Base-by-base conservation (phyloP, 257 asterid genomes). In the Ligustrum vulgare region DNA sequence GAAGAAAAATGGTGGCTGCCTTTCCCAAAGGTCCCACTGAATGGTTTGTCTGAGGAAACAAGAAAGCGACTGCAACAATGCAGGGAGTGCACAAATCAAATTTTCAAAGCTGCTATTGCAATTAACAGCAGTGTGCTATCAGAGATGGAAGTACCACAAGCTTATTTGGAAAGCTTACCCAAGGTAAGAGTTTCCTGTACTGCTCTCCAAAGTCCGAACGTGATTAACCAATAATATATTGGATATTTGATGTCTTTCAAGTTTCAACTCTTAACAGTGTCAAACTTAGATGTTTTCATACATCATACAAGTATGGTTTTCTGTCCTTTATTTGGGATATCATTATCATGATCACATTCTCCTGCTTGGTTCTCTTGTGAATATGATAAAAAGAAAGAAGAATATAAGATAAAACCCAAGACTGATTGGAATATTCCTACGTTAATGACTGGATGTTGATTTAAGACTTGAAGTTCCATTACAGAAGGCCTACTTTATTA, bases 1-100 rank as follows among this genome's bases (percentile, higher is more conserved):
- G 94, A 94, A 82, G 98, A 92, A 72, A 92, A 94, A 68, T 92
- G 97, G 96, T 92, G 98, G 98, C 63, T 94, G 75, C 98, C 99
- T 0, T 89, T 89, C 78, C 99, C 98, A 2, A 91, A 85, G 81
- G 96, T 94, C 73, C 99, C 99, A 0, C 79, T 72, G 2, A 82
- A 78, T 66, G 98, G 98, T 47, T 81, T 92, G 87, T 88, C 89
- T 1, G 89, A 82, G 43, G 88, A 83, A 71, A 67, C 93, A 28
- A 89, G 93, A 73, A 92, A 80, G 81, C 76, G 78, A 32, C 71
- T 92, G 85, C 89, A 84, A 43, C 96, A 92, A 51, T 85, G 93
- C 85, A 89, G 85, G 83, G 97, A 92, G 70, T 91, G 96, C 87
- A 85, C 97, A 6, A 91, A 84, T 39, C 98, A 92, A 70, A 91